Conservation (phyloP, 1,284 basidiomycete species). For the Sporisorium iseilematis-ciliati region DNA sequence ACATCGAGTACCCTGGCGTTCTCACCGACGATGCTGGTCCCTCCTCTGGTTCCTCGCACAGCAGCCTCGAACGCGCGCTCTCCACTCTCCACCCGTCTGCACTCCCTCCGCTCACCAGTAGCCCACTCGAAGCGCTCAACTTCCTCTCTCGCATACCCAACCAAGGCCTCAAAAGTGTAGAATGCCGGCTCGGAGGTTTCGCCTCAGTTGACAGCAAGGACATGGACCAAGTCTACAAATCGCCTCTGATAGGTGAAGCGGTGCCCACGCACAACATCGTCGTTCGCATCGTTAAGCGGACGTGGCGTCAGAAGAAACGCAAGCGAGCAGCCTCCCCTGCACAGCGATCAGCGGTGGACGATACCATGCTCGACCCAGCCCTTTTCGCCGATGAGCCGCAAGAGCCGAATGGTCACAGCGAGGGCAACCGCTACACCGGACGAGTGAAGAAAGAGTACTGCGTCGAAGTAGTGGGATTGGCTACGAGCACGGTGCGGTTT, state of each 20-base stretch:
- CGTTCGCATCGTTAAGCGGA: constrained; percentile 43
- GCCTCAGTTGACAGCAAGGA: background rate
- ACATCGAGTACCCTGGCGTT: constrained; percentile 64
- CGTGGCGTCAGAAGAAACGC: constrained; percentile 54
- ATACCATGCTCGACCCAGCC: constrained; percentile 27
- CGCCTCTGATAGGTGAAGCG: constrained; percentile 46
- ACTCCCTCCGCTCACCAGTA: constrained; percentile 39
- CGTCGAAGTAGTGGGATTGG: constrained; percentile 80
- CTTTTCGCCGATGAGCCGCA: constrained; percentile 13
- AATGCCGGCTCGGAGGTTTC: constrained; percentile 55
- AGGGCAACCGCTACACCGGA: constrained; percentile 22
- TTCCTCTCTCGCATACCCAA: constrained; percentile 50
- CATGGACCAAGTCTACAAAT: constrained; percentile 32
- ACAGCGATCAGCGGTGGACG: background rate
- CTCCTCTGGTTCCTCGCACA: background rate
- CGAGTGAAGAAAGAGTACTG: constrained; percentile 75
- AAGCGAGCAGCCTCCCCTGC: constrained; percentile 6
- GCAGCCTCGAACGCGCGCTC: constrained; percentile 55
- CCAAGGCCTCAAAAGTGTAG: constrained; percentile 40
- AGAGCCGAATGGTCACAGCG: background rate
- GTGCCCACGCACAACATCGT: constrained; percentile 54
- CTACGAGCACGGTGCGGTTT: constrained; percentile 87
- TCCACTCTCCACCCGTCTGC: constrained; percentile 48
- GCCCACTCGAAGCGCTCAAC: constrained; percentile 47
- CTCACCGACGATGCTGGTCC: constrained; percentile 8